Evolutionary conservation across 257 asterid species (phyloP), one percentile per base, ranked within the genome.

Genomic region (Agastache rugosa): DNA sequence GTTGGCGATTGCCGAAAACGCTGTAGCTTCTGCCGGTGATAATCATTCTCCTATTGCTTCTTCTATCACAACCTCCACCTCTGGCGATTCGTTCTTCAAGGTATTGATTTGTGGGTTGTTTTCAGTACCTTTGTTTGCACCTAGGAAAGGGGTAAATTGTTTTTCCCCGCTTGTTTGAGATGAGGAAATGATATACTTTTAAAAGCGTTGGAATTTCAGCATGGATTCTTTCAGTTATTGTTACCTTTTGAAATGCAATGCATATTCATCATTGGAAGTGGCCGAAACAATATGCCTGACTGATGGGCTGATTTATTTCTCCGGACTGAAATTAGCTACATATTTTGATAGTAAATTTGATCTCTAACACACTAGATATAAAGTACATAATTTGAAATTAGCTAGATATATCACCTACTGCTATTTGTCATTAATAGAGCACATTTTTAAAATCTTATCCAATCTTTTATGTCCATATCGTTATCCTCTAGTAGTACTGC

Each of bases 21-120:
- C 76, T 62, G 75, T 82, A 77, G 72, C 77, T 53, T 77, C 70
- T 20, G 63, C 60, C 44, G 81, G 79, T 39, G 74, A 71, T 59
- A 78, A n/a, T n/a, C 80, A 72, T 75, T 77, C 82, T 42, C 64
- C 69, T 65, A 73, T 60, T 76, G 62, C 69, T 60, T 66, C 85
- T 50, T 34, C 85, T 31, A 50, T 53, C 72, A 67, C 10, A 17
- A 63, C 69, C 44, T 23, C 76, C 42, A 12, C 74, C 54, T 29
- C 78, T 45, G 61, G 56, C 34, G 86, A 82, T 84, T 88, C 85
- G 11, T 80, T 83, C 81, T 77, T 79, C 80, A 82, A 85, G 91
- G 89, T 85, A 85, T 77, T 76, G 42, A 51, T 84, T 80, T 77
- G 83, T 75, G 82, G 82, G 77, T 75, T 72, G 34, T 67, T 60